Conservation (phyloP, 208 protist genomes). For the Leishmania tarentolae region DNA sequence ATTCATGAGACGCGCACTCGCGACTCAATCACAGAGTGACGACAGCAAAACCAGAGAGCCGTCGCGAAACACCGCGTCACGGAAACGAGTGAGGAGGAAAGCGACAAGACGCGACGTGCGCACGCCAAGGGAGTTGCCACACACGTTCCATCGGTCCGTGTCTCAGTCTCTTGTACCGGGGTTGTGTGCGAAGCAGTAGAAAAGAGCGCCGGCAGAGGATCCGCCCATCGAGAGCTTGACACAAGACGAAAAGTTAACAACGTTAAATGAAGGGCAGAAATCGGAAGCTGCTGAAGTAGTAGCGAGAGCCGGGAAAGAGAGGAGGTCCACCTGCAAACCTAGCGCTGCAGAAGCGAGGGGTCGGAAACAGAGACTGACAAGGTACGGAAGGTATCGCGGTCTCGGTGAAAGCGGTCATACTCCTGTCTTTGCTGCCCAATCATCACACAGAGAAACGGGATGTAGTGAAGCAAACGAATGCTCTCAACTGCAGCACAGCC, state of each 20-base stretch:
- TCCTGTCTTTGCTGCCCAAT: not conserved
- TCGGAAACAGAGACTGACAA: not conserved
- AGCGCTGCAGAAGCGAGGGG: not conserved
- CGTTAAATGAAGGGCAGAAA: not conserved
- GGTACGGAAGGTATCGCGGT: not conserved
- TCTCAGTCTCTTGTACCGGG: not conserved
- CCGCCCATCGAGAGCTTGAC: constrained; percentile 16
- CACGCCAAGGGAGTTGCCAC: not conserved
- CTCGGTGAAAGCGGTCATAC: not conserved
- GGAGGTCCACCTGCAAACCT: not conserved
- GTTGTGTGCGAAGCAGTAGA: not conserved
- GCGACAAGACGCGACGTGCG: not conserved
- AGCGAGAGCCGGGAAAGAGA: not conserved
- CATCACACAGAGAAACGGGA: not conserved
- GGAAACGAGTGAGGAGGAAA: not conserved
- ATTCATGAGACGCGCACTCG: not conserved
- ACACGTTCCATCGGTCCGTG: not conserved
- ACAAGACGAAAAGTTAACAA: constrained; percentile 16
- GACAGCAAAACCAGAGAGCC: not conserved
- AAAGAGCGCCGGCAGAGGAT: not conserved
- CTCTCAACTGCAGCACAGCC: not conserved
- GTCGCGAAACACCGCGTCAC: not conserved
- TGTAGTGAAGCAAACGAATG: not conserved
- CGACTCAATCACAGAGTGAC: not conserved
- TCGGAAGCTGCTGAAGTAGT: not conserved